These are phyloP conservation scores for Micractinium sp. DNA, from an alignment of 139 green algal species.

Conservation along the genomic window DNA sequence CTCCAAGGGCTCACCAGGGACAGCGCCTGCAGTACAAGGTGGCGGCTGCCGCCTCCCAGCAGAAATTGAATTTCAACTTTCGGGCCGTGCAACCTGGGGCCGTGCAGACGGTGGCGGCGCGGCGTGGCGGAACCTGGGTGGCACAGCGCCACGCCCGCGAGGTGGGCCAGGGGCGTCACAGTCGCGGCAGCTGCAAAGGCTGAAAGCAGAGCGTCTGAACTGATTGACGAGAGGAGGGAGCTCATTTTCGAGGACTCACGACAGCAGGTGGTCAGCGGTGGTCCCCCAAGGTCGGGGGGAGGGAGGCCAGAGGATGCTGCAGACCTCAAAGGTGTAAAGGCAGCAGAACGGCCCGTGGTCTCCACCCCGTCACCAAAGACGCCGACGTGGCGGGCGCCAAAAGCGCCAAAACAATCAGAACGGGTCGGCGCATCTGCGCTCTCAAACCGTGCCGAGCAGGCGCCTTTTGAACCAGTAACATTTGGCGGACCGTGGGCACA, in stretches of 20 bases:
- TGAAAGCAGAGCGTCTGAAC: slow-evolving; percentile 6
- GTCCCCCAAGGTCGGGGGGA: no score
- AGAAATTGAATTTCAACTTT: not conserved
- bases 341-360: no score
- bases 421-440: no score
- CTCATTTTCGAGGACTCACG: not conserved
- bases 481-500: no score
- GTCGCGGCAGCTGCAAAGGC: not conserved
- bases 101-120: not conserved
- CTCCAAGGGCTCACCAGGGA: slow-evolving; percentile 37
- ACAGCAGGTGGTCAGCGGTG: no score
- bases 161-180: not conserved
- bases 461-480: no score
- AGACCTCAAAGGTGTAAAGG: no score
- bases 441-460: no score
- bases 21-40: slow-evolving; percentile 60
- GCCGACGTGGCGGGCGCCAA: no score
- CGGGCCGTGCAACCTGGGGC: not conserved
- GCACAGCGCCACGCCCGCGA: not conserved
- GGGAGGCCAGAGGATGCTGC: no score
- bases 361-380: no score
- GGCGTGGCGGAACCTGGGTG: not conserved
- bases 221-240: not conserved
- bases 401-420: no score
- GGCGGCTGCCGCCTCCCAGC: slow-evolving; percentile 42